phyloP scores from a whole-genome alignment of 2,329 filamentous ascomycete species.

The Calonectria leucothoes region DNA sequence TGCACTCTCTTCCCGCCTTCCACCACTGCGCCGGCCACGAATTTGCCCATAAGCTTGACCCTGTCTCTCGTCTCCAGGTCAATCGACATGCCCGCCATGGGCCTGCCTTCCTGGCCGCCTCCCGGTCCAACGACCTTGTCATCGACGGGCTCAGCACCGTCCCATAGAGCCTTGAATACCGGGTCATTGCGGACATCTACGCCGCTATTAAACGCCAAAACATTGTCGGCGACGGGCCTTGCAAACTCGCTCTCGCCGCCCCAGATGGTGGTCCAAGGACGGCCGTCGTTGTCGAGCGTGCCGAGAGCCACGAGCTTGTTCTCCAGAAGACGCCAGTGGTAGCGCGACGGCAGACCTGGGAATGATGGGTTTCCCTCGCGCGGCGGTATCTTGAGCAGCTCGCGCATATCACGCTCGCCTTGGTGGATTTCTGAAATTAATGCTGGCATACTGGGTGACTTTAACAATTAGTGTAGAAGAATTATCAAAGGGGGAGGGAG shows the following conservation, averaged over 20 bases:
- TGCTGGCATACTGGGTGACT: constrained; percentile 41
- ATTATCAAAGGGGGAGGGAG: not conserved
- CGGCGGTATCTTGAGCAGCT: constrained; percentile 70
- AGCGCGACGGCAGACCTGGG: constrained; percentile 70
- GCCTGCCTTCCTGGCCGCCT: constrained; percentile 53
- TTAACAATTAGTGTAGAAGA: not conserved
- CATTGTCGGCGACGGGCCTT: constrained; percentile 67
- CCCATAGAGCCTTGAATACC: constrained; percentile 73
- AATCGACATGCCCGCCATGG: constrained; percentile 66
- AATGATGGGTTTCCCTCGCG: constrained; percentile 73
- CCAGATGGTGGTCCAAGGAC: constrained; percentile 83
- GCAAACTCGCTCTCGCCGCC: constrained; percentile 80
- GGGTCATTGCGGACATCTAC: constrained; percentile 76
- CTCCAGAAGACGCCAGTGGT: constrained; percentile 67
- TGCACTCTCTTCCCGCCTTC: constrained; percentile 53
- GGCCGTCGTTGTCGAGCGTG: constrained; percentile 71
- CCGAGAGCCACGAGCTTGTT: constrained; percentile 77
- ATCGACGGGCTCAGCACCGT: constrained; percentile 58
- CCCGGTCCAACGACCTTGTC: constrained; percentile 49
- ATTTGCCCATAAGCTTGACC: constrained; percentile 78
- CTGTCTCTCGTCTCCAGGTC: constrained; percentile 67
- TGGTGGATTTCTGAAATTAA: constrained; percentile 63
- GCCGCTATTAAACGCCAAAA: constrained; percentile 72
- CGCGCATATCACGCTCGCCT: constrained; percentile 75
- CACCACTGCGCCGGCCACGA: constrained; percentile 72